Conservation (phyloP, 2,329 filamentous ascomycete genomes). For the Capronia americana region DNA sequence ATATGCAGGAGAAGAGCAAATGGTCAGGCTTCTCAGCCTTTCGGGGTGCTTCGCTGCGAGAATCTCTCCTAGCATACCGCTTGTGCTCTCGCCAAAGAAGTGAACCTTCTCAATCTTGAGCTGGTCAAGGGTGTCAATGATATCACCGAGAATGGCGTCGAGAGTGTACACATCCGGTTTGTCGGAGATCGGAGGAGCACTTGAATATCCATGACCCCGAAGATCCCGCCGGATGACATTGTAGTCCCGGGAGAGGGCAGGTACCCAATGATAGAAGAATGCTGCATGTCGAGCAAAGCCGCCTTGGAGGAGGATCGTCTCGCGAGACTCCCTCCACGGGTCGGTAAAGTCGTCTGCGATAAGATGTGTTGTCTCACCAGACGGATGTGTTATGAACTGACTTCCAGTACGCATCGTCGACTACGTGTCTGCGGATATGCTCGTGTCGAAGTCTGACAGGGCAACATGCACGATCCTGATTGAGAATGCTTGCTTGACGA, state of each 20-base stretch:
- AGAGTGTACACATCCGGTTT: conserved; percentile 19
- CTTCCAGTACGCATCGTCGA: conserved; percentile 8
- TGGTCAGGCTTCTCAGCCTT: conserved; percentile 18
- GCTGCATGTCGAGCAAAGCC: conserved; percentile 28
- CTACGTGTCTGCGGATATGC: background rate
- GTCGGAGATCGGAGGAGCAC: conserved; percentile 18
- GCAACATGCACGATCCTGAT: background rate
- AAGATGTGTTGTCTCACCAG: conserved; percentile 24
- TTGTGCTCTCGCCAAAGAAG: conserved; percentile 29
- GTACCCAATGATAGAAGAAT: conserved; percentile 31
- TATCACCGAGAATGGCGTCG: conserved; percentile 24
- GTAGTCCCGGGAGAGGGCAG: conserved; percentile 20
- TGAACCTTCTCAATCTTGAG: conserved; percentile 26
- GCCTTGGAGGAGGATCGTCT: conserved; percentile 26
- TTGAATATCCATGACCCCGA: conserved; percentile 28
- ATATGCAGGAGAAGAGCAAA: conserved; percentile 27
- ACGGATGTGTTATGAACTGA: conserved; percentile 24
- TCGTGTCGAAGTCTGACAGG: background rate
- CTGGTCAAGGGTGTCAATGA: conserved; percentile 28
- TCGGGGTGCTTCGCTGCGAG: conserved; percentile 25
- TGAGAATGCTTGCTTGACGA: background rate
- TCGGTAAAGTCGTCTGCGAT: conserved; percentile 26
- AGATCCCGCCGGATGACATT: conserved; percentile 28
- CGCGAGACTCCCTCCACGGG: conserved; percentile 18
- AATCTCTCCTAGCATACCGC: conserved; percentile 30